Conservation (phyloP, 2,329 filamentous ascomycete genomes). For the Hymenoscyphus linearis region DNA sequence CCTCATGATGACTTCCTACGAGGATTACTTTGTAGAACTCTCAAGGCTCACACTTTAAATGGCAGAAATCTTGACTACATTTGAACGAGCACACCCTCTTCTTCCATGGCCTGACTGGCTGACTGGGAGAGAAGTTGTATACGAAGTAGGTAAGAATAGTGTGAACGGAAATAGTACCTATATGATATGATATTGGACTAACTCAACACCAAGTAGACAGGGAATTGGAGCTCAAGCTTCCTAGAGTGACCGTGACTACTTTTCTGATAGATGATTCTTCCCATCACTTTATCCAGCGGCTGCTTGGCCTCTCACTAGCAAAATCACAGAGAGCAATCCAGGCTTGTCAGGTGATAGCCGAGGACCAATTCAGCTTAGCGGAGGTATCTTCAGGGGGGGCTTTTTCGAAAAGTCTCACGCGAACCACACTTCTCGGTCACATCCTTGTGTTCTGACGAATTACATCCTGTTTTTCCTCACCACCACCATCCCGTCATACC, state of each 20-base stretch:
- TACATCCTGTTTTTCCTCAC: not conserved
- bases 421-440: not conserved
- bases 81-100: not conserved
- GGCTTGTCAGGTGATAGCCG: constrained; percentile 1
- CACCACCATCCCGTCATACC: not conserved
- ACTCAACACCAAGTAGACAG: not conserved
- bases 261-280: not conserved
- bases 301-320: not conserved
- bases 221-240: not conserved
- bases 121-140: not conserved
- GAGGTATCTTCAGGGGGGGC: not conserved
- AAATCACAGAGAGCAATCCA: not conserved
- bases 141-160: not conserved
- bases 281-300: not conserved
- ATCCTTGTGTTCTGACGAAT: not conserved
- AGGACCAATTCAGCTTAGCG: not conserved
- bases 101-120: not conserved
- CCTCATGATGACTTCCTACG: not conserved
- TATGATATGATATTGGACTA: not conserved
- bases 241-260: not conserved
- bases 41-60: not conserved
- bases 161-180: not conserved
- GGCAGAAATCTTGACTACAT: not conserved
- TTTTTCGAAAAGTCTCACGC: not conserved
- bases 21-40: not conserved